Base-by-base conservation (phyloP, 345 rosid species). In the Viola odorata region DNA sequence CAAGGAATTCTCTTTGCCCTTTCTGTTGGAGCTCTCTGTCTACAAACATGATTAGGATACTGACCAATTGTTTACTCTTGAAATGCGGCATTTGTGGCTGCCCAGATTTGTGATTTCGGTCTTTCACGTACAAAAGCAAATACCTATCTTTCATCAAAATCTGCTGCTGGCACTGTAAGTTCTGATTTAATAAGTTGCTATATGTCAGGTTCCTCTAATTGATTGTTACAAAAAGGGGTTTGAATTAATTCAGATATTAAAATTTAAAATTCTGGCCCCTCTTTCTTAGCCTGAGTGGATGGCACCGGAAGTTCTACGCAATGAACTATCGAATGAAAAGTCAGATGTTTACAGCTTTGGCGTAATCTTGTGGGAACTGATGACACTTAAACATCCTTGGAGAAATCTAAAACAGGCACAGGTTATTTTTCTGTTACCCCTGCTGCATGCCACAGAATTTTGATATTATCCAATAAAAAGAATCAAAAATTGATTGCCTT, bases 321-420 rank as follows among this genome's bases (percentile, higher is more conserved):
- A 64, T 47, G 69, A 64, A 36, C 60, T 17, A 36, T 70, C 69
- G 41, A 58, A 70, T 48, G 74, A 70, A 52, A 70, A 70, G 41
- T 59, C 74, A 40, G 74, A 70, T 54, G 69, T 70, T 45, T 70
- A 70, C 40, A 70, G 74, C 69, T 70, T 70, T 59, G 74, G 74
- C 15, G 69, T 70, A 11, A 59, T 70, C 50, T 64, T 70, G 56
- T 70, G 74, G 74, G 74, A 70, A 15, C 65, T 70, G 38, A 38
- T 55, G 54, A 70, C 74, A 15, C 61, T 70, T 38, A 61, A 70
- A 58, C 65, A 37, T 5, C 74, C 74, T 6, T 70, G 74, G 74
- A 58, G 56, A 47, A 53, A 55, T 55, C 15, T 70, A 47, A 70
- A 60, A 52, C 74, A 64, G 50, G 57, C 55, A 47, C 74, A 70